Evolutionary conservation across 192 early-diverging fungal species (phyloP).

Genomic region (Backusella morwellensis): DNA sequence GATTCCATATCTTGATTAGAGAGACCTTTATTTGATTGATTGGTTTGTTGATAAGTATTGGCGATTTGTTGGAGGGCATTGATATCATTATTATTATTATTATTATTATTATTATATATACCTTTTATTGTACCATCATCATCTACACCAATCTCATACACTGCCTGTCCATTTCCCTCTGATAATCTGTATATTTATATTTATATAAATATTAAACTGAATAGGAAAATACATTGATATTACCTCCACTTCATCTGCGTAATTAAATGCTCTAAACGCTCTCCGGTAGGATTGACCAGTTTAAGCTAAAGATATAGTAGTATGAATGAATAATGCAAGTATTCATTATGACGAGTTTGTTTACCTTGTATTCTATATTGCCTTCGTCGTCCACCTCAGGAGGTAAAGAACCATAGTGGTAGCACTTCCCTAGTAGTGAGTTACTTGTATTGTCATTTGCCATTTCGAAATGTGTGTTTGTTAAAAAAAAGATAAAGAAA

Average conservation of each 20-base stretch:
- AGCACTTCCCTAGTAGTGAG: not conserved
- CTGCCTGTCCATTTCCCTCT: slow-evolving; percentile 83
- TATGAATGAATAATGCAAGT: no score
- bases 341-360: not conserved
- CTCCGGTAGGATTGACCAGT: slow-evolving; percentile 60
- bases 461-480: not conserved
- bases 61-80: slow-evolving; percentile 25
- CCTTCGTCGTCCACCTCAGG: slow-evolving; percentile 83
- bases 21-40: slow-evolving; percentile 33
- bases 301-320: slow-evolving; percentile 54
- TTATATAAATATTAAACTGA: no score
- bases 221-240: not conserved
- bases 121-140: slow-evolving; percentile 82
- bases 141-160: slow-evolving; percentile 88
- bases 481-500: not conserved
- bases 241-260: slow-evolving; percentile 91
- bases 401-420: slow-evolving; percentile 46
- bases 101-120: not conserved
- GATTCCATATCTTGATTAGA: slow-evolving; percentile 54
- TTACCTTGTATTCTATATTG: slow-evolving; percentile 88
- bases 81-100: slow-evolving; percentile 20
- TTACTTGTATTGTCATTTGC: not conserved
- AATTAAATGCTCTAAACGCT: slow-evolving; percentile 80
- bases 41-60: slow-evolving; percentile 38
- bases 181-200: slow-evolving; percentile 46